Evolutionary conservation across 1,284 basidiomycete genomes (phyloP), one percentile per base, ranked within the genome.

Genomic region (Fomes fomentarius): DNA sequence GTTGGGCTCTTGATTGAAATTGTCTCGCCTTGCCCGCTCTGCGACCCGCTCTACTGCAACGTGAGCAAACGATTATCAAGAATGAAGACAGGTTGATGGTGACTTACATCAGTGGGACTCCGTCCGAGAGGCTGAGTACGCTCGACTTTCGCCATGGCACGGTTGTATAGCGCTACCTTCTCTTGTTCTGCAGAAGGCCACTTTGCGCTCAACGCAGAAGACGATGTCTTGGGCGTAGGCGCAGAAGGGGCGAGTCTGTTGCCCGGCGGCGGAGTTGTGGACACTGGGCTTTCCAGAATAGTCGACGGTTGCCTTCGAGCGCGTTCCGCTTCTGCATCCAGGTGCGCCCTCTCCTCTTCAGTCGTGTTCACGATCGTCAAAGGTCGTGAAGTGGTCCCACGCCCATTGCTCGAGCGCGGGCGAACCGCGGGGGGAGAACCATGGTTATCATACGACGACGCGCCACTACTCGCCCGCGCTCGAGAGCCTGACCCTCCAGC

Each of bases 171-270:
- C 48, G 69, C 67, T 58, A 74, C 70, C 69, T 91, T 90, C 68
- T 91, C 89, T 25, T 88, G 80, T 62, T 84, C 85, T 1, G 88
- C 85, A 14, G 69, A 76, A 2, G 69, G 69, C 82, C 82, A 88
- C 14, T 54, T 60, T 26, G 61, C 44, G 22, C 34, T 42, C 37
- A 53, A 15, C 22, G 57, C 21, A 9, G 57, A 26, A 1, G 47
- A 12, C 4, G 44, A 33, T 24, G 40, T 21, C 50, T 52, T 52
- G 9, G 46, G 44, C 17, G 45, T 25, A n/a, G 44, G 33, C 6
- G 30, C 37, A 24, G 22, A 24, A n/a, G 25, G 24, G 31, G 41
- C 28, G 9, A 19, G 38, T 47, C 7, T 60, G 7, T 22, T 8
- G 24, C 28, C 28, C 28, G 33, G 17, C 2, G 58, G 33, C 1